Evolutionary conservation across 441 rosid genomes (phyloP).

Genomic region (Gossypium gossypioides): DNA sequence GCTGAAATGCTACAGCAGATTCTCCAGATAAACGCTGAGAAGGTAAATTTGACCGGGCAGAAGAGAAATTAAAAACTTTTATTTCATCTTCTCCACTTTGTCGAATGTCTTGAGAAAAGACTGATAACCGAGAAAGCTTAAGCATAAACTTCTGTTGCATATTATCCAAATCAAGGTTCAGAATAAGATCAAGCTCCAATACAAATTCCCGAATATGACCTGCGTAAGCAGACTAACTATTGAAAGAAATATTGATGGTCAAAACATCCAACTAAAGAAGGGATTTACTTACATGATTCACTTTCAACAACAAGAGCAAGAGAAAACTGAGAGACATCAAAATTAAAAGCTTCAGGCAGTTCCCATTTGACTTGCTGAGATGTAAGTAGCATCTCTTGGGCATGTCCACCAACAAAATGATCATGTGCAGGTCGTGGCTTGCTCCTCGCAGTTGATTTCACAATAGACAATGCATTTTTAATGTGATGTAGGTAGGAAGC

Average conservation of each 20-base stretch:
- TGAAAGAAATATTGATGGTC: slow-evolving; percentile 14
- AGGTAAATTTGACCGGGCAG: slow-evolving; percentile 32
- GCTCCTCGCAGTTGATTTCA: slow-evolving; percentile 26
- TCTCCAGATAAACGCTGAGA: slow-evolving; percentile 31
- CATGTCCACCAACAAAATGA: slow-evolving; percentile 13
- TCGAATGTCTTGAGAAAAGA: slow-evolving; percentile 53
- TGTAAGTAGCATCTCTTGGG: slow-evolving; percentile 21
- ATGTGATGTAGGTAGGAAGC: slow-evolving; percentile 31
- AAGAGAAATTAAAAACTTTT: slow-evolving; percentile 49
- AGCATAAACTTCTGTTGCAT: slow-evolving; percentile 41
- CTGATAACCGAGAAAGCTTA: slow-evolving; percentile 52
- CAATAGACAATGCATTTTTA: slow-evolving; percentile 25
- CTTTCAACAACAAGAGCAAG: slow-evolving; percentile 50
- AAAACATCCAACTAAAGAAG: slow-evolving; percentile 19
- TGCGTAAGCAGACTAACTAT: slow-evolving; percentile 30
- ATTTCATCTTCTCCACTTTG: slow-evolving; percentile 35
- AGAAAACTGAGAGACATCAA: slow-evolving; percentile 49
- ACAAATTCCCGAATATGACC: slow-evolving; percentile 57
- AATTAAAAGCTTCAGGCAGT: slow-evolving; percentile 33
- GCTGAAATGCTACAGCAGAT: slow-evolving; percentile 27
- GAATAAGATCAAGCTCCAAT: slow-evolving; percentile 44
- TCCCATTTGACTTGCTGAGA: slow-evolving; percentile 29
- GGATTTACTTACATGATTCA: slow-evolving; percentile 44
- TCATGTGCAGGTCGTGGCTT: slow-evolving; percentile 30
- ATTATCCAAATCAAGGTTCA: slow-evolving; percentile 40